Conservation (phyloP, 2,329 filamentous ascomycete genomes). For the Aspergillus udagawae region DNA sequence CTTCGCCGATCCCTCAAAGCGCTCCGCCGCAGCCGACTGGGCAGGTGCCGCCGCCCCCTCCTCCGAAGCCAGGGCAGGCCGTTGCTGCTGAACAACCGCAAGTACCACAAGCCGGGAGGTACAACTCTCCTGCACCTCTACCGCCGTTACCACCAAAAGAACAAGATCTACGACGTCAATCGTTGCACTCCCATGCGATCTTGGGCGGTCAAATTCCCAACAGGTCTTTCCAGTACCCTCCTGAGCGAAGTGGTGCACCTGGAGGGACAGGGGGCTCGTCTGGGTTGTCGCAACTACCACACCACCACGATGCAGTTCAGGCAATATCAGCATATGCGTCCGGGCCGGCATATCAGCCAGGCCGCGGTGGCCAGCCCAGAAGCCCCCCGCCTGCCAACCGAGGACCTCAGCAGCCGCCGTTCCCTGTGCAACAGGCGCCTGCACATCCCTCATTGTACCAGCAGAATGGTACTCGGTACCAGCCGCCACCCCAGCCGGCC, state of each 20-base stretch:
- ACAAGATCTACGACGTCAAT: constrained; percentile 15
- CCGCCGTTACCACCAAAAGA: constrained; percentile 38
- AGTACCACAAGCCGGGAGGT: constrained; percentile 20
- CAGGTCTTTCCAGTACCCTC: constrained; percentile 23
- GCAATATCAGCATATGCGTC: constrained; percentile 13
- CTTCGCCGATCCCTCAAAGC: constrained; percentile 22
- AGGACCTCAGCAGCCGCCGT: constrained; percentile 17
- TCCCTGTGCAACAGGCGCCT: constrained; percentile 17
- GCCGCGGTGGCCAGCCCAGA: constrained; percentile 9
- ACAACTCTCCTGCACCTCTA: constrained; percentile 30
- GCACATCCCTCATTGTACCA: constrained; percentile 22
- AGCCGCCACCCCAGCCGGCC: constrained; percentile 20
- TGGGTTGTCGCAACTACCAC: neutral
- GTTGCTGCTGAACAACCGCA: constrained; percentile 13
- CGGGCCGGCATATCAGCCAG: constrained; percentile 14
- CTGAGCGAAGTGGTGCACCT: constrained; percentile 25
- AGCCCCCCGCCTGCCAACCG: constrained; percentile 5
- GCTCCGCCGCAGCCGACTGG: constrained; percentile 9
- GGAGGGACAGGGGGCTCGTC: constrained; percentile 5
- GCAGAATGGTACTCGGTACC: constrained; percentile 23
- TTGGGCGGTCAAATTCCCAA: constrained; percentile 3
- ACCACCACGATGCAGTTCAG: neutral
- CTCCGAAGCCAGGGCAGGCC: constrained; percentile 34
- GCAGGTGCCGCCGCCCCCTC: constrained; percentile 31
- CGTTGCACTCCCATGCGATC: constrained; percentile 10